Base-by-base conservation (phyloP, 164 flowering plant genomes). In the Brasenia schreberi region DNA sequence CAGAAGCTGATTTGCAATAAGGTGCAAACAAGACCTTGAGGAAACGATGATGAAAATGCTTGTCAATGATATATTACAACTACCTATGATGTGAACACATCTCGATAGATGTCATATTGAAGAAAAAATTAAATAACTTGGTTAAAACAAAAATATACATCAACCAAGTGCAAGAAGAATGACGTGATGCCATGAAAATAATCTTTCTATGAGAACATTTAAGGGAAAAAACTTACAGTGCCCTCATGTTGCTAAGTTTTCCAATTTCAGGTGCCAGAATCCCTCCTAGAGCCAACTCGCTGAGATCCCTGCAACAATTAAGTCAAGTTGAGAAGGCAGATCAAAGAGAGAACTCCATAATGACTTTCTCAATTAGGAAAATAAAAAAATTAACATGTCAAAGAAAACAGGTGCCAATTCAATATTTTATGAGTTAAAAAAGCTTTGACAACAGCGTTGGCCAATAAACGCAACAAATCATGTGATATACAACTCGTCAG, bases 211-310 rank as follows among this genome's bases (percentile, higher is more conserved):
- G 19, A 11, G 10, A 60, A 19, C 19, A 60, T n/a, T 9, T 19
- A 27, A 39, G 45, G 39, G 39, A 10, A 4, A 12, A 52, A 39
- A 33, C 93, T 85, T 81, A 92, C 98, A 92, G 86, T 72, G 80
- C 72, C 81, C 69, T 78, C 69, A 92, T 74, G 74, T 83, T 77
- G 61, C 64, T 66, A 42, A 92, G 88, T 43, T 81, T 80, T 67
- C 94, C 89, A 65, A 93, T 83, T 73, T 86, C 86, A 5, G 96
- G 89, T 5, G 85, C 78, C 70, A 90, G 63, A n/a, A 67, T 73
- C 67, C 98, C 97, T 69, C 75, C 79, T 75, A 93, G 70, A 53
- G 81, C 80, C 66, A 76, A 80, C 60, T 81, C 84, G 53, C 65
- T 80, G 17, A 89, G 78, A 75, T 88, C 77, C 81, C 96, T 92